A percentile compares a stretch with the other conserved stretches of the same genome.
Conservation (phyloP, 495 filamentous ascomycete genomes). For the Neurospora sp. region DNA sequence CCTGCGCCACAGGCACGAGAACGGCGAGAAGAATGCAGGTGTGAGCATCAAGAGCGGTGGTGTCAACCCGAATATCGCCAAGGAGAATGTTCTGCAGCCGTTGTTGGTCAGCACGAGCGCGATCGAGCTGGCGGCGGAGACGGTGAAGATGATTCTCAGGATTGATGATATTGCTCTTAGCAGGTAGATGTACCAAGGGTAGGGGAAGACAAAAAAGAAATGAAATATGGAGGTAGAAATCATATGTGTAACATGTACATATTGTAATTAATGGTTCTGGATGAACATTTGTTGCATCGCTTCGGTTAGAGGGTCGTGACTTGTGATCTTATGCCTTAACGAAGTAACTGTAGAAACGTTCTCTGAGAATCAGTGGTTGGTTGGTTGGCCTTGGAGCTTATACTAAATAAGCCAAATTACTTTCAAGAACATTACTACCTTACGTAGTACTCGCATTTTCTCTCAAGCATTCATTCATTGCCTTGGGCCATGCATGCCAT, state of each 20-base stretch:
- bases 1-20: conserved; percentile 81
- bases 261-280: neutral
- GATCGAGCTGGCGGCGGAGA: conserved; percentile 93
- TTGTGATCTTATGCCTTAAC: neutral
- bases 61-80: conserved; percentile 87
- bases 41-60: conserved; percentile 96
- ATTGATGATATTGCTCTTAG: conserved; percentile 82
- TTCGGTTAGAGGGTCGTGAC: neutral
- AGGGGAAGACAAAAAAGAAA: neutral
- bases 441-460: too few species aligned
- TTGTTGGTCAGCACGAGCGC: conserved; percentile 93
- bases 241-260: neutral
- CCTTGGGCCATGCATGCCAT: too few species aligned
- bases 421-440: too few species aligned
- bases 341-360: too few species aligned
- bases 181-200: conserved; percentile 14
- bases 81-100: conserved; percentile 96
- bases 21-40: conserved; percentile 89
- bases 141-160: conserved; percentile 95
- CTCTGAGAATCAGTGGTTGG: too few species aligned
- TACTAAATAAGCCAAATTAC: too few species aligned
- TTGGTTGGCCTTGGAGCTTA: too few species aligned
- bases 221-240: neutral
- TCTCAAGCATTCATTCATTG: too few species aligned
- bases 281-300: neutral